phyloP scores from a whole-genome alignment of 2,329 filamentous ascomycete genomes.

The Gaeumannomyces sp. region DNA sequence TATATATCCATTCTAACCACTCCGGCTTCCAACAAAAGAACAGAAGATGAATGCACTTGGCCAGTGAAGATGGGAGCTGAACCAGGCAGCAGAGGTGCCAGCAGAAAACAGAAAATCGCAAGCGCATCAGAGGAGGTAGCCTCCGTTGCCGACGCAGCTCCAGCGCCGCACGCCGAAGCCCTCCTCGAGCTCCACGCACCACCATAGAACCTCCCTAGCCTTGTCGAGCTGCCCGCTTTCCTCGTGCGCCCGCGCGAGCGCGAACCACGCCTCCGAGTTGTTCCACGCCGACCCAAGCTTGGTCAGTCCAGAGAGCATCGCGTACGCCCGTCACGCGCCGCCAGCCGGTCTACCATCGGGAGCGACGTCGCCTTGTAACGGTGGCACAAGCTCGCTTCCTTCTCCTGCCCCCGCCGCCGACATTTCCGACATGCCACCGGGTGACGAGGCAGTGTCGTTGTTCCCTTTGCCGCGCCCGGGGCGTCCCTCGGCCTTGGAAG shows the following conservation, averaged over 20 bases:
- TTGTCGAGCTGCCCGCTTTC: conserved; percentile 78
- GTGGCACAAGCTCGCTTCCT: conserved; percentile 37
- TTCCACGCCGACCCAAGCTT: conserved; percentile 88
- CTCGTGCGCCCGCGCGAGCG: conserved; percentile 80
- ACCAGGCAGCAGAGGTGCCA: no score
- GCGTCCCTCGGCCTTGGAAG: conserved; percentile 3
- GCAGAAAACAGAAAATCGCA: neutral
- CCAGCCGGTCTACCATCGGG: conserved; percentile 73
- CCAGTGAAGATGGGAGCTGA: no score
- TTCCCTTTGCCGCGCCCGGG: neutral
- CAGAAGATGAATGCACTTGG: neutral
- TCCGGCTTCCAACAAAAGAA: neutral
- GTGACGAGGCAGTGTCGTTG: neutral
- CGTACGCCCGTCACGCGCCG: conserved; percentile 84
- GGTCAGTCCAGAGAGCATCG: conserved; percentile 73
- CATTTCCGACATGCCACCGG: neutral
- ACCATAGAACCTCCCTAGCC: conserved; percentile 91
- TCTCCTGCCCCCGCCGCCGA: neutral
- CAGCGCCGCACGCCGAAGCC: conserved; percentile 72
- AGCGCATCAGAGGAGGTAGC: conserved; percentile 52
- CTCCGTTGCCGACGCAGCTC: conserved; percentile 60
- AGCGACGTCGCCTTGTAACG: conserved; percentile 55
- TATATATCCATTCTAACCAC: conserved; percentile 1
- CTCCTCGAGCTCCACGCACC: conserved; percentile 94
- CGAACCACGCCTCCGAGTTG: conserved; percentile 86